phyloP scores from a whole-genome alignment of 2,329 filamentous ascomycete species.

The Fusarium nurragi region DNA sequence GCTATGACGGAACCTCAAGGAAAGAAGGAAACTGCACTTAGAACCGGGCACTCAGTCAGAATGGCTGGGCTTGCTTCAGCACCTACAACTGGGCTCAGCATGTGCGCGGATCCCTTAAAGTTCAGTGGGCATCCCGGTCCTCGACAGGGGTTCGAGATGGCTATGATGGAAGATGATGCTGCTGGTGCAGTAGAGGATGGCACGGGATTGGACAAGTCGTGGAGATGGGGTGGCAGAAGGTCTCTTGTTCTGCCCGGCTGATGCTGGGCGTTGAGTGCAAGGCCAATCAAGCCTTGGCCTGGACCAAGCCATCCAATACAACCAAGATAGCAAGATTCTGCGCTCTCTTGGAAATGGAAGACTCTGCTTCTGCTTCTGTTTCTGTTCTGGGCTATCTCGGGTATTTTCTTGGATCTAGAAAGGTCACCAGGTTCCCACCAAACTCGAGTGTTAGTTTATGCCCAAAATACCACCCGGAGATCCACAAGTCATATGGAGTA shows the following conservation, averaged over 20 bases:
- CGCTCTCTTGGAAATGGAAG: slow-evolving; percentile 2
- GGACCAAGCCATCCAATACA: slow-evolving; percentile 21
- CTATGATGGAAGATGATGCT: slow-evolving; percentile 41
- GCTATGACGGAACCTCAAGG: slow-evolving; percentile 42
- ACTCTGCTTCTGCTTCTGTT: background rate
- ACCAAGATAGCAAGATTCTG: slow-evolving; percentile 8
- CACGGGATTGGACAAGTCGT: slow-evolving; percentile 33
- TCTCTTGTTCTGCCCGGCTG: slow-evolving; percentile 39
- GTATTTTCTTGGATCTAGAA: slow-evolving; percentile 9
- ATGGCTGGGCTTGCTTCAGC: slow-evolving; percentile 24
- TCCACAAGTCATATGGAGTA: slow-evolving; percentile 17
- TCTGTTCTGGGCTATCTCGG: slow-evolving; percentile 1
- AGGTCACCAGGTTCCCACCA: background rate
- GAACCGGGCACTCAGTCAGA: slow-evolving; percentile 15
- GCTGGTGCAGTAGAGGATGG: slow-evolving; percentile 19
- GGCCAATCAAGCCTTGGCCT: slow-evolving; percentile 21
- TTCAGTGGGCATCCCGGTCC: slow-evolving; percentile 9
- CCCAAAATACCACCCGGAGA: background rate
- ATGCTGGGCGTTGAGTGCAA: slow-evolving; percentile 27
- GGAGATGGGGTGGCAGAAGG: slow-evolving; percentile 34
- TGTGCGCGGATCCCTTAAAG: slow-evolving; percentile 32
- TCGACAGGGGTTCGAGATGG: slow-evolving; percentile 17
- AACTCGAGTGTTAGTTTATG: slow-evolving; percentile 1
- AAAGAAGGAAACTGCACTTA: slow-evolving; percentile 21
- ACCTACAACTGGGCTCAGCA: slow-evolving; percentile 5